Base-by-base conservation (phyloP, 208 protist species). In the Tetramitus jugosus region DNA sequence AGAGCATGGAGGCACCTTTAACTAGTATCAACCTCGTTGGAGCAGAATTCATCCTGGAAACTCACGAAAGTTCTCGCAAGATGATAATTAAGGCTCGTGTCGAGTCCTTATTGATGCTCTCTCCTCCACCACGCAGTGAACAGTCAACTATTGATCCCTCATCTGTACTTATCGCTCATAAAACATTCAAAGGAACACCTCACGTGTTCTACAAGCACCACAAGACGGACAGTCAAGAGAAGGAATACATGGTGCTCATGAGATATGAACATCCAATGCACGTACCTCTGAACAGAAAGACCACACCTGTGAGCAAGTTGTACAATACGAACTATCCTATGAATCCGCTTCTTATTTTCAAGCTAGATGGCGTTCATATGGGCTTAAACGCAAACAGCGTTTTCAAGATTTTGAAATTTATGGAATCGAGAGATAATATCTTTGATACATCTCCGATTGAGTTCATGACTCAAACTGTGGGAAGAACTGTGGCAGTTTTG, bases 201-300 rank as follows among this genome's bases (percentile, higher is more conserved):
- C 26, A 74, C 53, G 37, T 43, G 13, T 68, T 68, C 20, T 2
- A 17, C n/a, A 43, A 31, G 6, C 4, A 68, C 29, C 3, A n/a
- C 2, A 2, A 26, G 29, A 42, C 26, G 3, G 35, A 65, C 3
- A 7, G 23, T 2, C 46, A 74, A n/a, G 8, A 43, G 3, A 10
- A 4, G 0, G 26, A 53, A 56, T 53, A 45, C 26, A 74, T 74
- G 39, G 6, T 74, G 6, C 17, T 26, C 2, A 39, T 74, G 3
- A 45, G 67, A 53, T 74, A 74, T 53, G 67, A 74, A 53, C 39
- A 71, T 35, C 65, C 65, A 33, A n/a, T 71, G 4, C n/a, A 71
- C 49, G 43, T 71, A 6, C 0, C 26, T 0, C 40, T 71, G 39
- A 71, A 17, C 13, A 2, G 0, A 71, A 45, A n/a, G n/a, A 33